Base-by-base conservation (phyloP, 805 yeast species). In the Barnettozyma wickerhamii region DNA sequence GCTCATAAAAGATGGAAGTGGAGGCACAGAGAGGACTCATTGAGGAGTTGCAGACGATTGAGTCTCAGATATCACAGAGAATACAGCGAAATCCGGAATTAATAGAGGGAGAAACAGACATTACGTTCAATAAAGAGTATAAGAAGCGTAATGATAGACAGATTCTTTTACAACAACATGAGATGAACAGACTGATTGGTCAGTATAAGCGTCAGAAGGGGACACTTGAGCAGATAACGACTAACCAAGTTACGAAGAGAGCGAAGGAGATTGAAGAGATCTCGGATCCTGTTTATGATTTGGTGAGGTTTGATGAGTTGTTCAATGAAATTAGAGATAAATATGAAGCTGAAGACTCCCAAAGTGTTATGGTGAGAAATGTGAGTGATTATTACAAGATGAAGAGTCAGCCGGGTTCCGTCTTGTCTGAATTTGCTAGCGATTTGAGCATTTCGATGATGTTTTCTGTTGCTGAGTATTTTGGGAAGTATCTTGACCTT, bases 21-120 rank as follows among this genome's bases (percentile, higher is more conserved):
- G 81, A 77, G 35, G 47, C 48, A 4, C 56, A 59, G 29, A 55
- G 81, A 37, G 40, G 49, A 4, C 41, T 63, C 1, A 43, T 77
- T 7, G 88, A 81, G 52, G 93, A 84, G 55, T 59, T 85, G 15
- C 95, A 90, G 47, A 62, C 76, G 3, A 71, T 91, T 4, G 95
- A 90, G 52, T 52, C 62, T 21, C 87, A 87, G 0, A 69, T 88
- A 0, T 60, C 82, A 0, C 72, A 71, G 35, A 65, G 97, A 39
- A 62, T 88, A 4, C 65, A 68, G 37, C 54, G 79, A 42, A 82
- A 84, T 52, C 89, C 91, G 0, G 67, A 64, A 14, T 44, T 85
- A 2, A 42, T 50, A 32, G 42, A 49, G 47, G 56, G 56, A 3
- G 59, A 59, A 6, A 26, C 40, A 1, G 28, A 37, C 2, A 38